Evolutionary conservation across 1,139 yeast species (phyloP).

Genomic region (Candida sanyaensis): DNA sequence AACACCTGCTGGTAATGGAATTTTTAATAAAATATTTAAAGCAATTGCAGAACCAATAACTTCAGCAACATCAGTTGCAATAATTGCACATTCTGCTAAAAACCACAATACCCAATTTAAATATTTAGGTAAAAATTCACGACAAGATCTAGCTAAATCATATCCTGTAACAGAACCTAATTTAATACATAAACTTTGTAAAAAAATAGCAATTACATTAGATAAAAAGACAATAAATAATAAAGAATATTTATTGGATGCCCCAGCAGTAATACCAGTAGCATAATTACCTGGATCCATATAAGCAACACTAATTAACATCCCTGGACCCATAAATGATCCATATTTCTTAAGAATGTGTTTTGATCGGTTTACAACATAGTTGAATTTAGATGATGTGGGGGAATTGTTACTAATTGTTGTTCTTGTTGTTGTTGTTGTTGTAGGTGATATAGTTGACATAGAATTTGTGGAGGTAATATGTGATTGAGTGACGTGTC

Average conservation of each 20-base stretch:
- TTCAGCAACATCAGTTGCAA: constrained; percentile 85
- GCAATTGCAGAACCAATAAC: constrained; percentile 90
- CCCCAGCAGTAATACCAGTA: constrained; percentile 79
- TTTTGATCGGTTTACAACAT: constrained; percentile 8
- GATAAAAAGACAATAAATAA: constrained; percentile 68
- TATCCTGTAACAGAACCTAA: constrained; percentile 80
- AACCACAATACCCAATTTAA: constrained; percentile 59
- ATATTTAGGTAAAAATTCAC: constrained; percentile 62
- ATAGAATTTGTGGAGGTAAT: not conserved
- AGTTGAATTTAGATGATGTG: constrained; percentile 3
- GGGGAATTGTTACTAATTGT: not conserved
- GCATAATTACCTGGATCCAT: constrained; percentile 89
- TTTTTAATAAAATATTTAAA: constrained; percentile 61
- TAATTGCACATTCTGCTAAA: constrained; percentile 76
- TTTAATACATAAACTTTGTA: constrained; percentile 72
- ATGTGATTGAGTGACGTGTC: constrained; percentile 1
- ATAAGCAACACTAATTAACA: constrained; percentile 76
- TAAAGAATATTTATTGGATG: constrained; percentile 61
- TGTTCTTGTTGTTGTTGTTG: too few species aligned
- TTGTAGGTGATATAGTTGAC: too few species aligned
- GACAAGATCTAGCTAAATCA: constrained; percentile 72
- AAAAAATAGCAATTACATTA: constrained; percentile 69
- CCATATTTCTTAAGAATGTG: constrained; percentile 42
- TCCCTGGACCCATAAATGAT: constrained; percentile 74
- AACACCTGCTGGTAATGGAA: constrained; percentile 82